Base-by-base conservation (phyloP, 2,329 filamentous ascomycete species). In the Sclerotinia subarctica region DNA sequence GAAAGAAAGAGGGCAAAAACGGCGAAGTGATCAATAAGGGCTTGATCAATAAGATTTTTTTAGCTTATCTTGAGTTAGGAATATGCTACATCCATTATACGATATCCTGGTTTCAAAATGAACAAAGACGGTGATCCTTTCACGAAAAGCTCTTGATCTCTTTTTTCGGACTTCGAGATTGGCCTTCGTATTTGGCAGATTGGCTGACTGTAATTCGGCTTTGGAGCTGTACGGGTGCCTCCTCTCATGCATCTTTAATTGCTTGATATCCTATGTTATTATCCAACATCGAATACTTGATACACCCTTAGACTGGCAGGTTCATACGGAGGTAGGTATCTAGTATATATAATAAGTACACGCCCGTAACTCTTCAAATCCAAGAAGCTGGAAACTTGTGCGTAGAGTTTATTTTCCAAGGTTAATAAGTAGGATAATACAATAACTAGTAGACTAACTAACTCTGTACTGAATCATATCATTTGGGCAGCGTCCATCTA, bases 71-170 rank as follows among this genome's bases (percentile, higher is more conserved):
- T 38, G 13, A 19, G 8, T 58, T 58, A 44, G n/a, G 52, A 54
- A 35, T n/a, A 21, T 56, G 53, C 52, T 32, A n/a, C 29, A 54
- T 6, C 24, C 52, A 42, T 42, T 57, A 42, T 44, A 59, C 42
- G 4, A 32, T 60, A 17, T 26, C 17, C 26, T 46, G 42, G 19
- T 32, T 60, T 60, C 57, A 47, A 32, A 60, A 10, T 42, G 44
- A 47, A 60, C 57, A 47, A 60, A 60, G 57, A 60, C 57, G 56
- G 29, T 15, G 21, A 17, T 42, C n/a, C 54, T 57, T 57, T 57
- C 35, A 57, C 17, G 32, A 57, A 38, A 56, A n/a, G 7, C 7
- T 6, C 19, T n/a, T 56, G 29, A 38, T 38, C 19, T 56, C 53
- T 38, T n/a, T 35, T n/a, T 38, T 56, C 8, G 2, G 3, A 10